These are phyloP conservation scores for Arabidopsis hybrid DNA, from an alignment of 441 rosid species.

Conservation along the genomic window DNA sequence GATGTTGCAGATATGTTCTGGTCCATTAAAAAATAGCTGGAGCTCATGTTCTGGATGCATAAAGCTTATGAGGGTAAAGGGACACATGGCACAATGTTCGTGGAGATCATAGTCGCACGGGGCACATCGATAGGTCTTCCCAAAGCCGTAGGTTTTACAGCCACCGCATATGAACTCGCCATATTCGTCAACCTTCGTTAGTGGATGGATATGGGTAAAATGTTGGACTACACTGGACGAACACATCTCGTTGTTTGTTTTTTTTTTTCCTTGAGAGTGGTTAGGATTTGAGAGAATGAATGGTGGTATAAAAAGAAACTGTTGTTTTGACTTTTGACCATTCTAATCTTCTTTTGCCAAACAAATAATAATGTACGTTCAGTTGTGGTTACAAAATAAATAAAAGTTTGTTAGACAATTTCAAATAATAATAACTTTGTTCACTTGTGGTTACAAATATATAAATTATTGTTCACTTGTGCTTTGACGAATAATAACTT, in stretches of 20 bases:
- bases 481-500: not conserved
- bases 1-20: slow-evolving; percentile 44
- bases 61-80: slow-evolving; percentile 33
- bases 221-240: slow-evolving; percentile 6
- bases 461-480: not conserved
- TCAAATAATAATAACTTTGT: not conserved
- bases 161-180: slow-evolving; percentile 33
- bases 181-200: slow-evolving; percentile 23
- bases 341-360: not conserved
- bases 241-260: not conserved
- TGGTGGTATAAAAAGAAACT: not conserved
- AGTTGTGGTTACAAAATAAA: not conserved
- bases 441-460: not conserved
- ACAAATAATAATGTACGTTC: not conserved
- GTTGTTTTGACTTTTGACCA: not conserved
- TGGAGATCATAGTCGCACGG: slow-evolving; percentile 44
- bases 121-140: slow-evolving; percentile 32
- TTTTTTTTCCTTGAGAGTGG: not conserved
- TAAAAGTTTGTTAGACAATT: not conserved
- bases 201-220: slow-evolving; percentile 36
- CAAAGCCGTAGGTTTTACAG: slow-evolving; percentile 39
- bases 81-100: slow-evolving; percentile 43
- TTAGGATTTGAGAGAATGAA: not conserved
- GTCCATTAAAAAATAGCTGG: slow-evolving; percentile 13
- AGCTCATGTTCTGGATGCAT: slow-evolving; percentile 46